Evolutionary conservation across 73 alveolate species (phyloP).

Genomic region (Paramecium caudatum): DNA sequence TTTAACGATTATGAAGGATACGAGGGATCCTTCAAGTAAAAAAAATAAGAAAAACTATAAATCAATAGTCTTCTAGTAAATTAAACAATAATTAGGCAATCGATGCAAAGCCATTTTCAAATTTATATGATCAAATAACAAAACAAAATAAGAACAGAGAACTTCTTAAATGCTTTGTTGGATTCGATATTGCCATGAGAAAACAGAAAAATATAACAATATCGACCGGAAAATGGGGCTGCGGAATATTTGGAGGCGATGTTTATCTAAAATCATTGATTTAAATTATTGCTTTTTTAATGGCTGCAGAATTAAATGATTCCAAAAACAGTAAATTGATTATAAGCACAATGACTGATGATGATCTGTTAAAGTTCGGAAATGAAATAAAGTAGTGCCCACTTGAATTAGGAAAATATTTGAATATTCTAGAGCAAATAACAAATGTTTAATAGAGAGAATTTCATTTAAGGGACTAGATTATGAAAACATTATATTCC

Average conservation of each 20-base stretch:
- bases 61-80: background rate
- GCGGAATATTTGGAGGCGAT: constrained; percentile 85
- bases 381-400: background rate
- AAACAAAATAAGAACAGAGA: constrained; percentile 78
- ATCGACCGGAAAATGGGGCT: constrained; percentile 90
- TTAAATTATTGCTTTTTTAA: constrained; percentile 79
- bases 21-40: constrained; percentile 78
- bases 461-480: too few species aligned
- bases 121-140: constrained; percentile 41
- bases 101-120: constrained; percentile 81
- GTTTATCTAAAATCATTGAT: constrained; percentile 79
- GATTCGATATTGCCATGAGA: background rate
- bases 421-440: too few species aligned
- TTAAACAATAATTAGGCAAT: constrained; percentile 76
- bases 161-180: constrained; percentile 81
- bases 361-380: background rate
- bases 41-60: constrained; percentile 32
- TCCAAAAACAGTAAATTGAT: background rate
- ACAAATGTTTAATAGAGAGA: too few species aligned
- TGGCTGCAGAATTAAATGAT: constrained; percentile 35
- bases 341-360: background rate
- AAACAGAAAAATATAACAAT: background rate
- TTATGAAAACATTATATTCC: too few species aligned
- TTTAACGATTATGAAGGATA: constrained; percentile 90
- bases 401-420: too few species aligned